Evolutionary conservation across 257 asterid genomes (phyloP).

Genomic region (Coffea canephora): DNA sequence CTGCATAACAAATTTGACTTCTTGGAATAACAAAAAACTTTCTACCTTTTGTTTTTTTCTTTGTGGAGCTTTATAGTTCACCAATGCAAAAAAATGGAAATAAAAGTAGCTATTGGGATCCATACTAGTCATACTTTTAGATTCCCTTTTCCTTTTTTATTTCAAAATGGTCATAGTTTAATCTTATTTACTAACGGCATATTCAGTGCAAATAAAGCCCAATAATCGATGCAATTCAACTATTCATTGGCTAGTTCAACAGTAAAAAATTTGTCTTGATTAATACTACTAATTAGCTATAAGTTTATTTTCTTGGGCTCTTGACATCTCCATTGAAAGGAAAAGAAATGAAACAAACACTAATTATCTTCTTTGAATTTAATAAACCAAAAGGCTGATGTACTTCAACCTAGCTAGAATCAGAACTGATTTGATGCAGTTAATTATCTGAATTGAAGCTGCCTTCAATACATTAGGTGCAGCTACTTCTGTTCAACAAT

Average conservation of each 20-base stretch:
- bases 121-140: conserved; percentile 2
- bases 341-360: background rate
- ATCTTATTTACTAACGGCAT: background rate
- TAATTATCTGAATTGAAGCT: background rate
- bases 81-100: conserved; percentile 7
- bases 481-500: conserved; percentile 14
- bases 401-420: background rate
- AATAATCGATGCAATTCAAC: background rate
- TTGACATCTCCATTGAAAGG: background rate
- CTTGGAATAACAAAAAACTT: background rate
- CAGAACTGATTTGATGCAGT: background rate
- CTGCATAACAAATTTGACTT: conserved; percentile 1
- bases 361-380: background rate
- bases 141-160: background rate
- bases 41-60: background rate
- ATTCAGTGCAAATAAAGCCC: background rate
- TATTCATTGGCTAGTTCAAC: background rate
- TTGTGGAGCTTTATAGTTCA: conserved; percentile 9
- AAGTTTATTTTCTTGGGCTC: background rate
- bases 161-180: background rate
- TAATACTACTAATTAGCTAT: background rate
- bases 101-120: conserved; percentile 13
- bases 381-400: background rate
- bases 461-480: conserved; percentile 16
- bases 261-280: background rate